Evolutionary conservation across 208 protist genomes (phyloP).

Genomic region (Willaertia magna): DNA sequence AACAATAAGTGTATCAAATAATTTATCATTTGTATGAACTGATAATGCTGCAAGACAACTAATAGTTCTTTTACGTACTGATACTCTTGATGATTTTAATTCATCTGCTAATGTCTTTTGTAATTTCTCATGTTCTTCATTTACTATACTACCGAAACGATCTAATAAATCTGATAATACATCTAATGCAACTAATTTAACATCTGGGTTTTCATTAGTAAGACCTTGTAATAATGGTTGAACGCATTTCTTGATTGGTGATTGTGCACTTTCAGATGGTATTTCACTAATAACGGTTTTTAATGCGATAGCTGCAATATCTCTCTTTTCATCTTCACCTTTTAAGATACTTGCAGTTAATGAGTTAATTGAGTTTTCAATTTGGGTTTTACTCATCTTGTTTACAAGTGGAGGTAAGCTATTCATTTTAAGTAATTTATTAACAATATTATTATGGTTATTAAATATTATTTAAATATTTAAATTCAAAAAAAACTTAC

Average conservation of each 20-base stretch:
- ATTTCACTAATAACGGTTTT: constrained; percentile 40
- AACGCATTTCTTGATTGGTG: constrained; percentile 21
- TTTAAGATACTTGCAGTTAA: not conserved
- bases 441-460: no score
- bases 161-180: constrained; percentile 44
- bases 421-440: not conserved
- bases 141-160: constrained; percentile 37
- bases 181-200: constrained; percentile 43
- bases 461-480: no score
- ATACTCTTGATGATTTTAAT: constrained; percentile 27
- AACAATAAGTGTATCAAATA: constrained; percentile 39
- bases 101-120: constrained; percentile 38
- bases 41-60: constrained; percentile 36
- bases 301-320: constrained; percentile 39
- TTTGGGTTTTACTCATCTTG: not conserved
- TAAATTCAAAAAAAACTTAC: not conserved
- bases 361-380: not conserved
- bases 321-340: constrained; percentile 34
- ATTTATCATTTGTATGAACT: constrained; percentile 25
- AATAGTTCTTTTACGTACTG: constrained; percentile 46
- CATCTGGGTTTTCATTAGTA: constrained; percentile 17
- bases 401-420: not conserved
- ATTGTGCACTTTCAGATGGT: constrained; percentile 14
- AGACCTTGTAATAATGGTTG: constrained; percentile 27
- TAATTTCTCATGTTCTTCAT: constrained; percentile 33